Evolutionary conservation across 768 basidiomycete genomes (phyloP), one percentile per base, ranked within the genome.

Genomic region (Naganishia onofrii): DNA sequence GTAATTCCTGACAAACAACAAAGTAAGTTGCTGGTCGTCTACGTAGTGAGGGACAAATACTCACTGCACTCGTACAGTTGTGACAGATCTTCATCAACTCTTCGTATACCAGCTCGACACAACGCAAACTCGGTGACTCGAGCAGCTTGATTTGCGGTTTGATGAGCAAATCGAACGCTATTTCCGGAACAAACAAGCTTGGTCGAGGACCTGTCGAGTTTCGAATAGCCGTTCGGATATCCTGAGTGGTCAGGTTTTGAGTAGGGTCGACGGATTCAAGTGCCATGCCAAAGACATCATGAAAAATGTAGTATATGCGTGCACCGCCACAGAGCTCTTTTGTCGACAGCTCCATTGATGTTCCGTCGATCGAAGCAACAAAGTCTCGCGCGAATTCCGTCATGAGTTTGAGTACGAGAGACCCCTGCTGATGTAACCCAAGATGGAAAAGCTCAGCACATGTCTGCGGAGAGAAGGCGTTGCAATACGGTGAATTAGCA

Each of bases 51-150:
- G 34, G 32, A 21, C 26, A 66, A 2, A n/a, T 34, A 82, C 87
- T 78, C 77, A 94, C 93, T 63, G 86, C 80, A 79, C 90, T 90
- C 3, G 95, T 96, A 82, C 95, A 97, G 77, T 95, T 98, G 79
- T 99, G 96, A 81, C 96, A 98, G 55, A 99, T 94, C 84, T 98
- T 98, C 73, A 99, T 97, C 66, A 99, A 84, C 81, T 99, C 96
- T 81, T 99, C 96, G 79, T 99, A 99, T 9, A 99, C 96, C 75
- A 99, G 83, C 80, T 98, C 96, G 23, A 98, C 96, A 75, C 96
- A 99, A 52, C 96, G 86, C 82, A 96, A 81, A 82, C 92, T 92
- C 17, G 96, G 96, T 13, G 92, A 87, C 81, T 98, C 95, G 60
- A 99, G 83, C 28, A 98, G 84, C 83, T 96, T 94, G 80, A 99